phyloP scores from a whole-genome alignment of 1,284 basidiomycete species.

The Inonotus obliquus region DNA sequence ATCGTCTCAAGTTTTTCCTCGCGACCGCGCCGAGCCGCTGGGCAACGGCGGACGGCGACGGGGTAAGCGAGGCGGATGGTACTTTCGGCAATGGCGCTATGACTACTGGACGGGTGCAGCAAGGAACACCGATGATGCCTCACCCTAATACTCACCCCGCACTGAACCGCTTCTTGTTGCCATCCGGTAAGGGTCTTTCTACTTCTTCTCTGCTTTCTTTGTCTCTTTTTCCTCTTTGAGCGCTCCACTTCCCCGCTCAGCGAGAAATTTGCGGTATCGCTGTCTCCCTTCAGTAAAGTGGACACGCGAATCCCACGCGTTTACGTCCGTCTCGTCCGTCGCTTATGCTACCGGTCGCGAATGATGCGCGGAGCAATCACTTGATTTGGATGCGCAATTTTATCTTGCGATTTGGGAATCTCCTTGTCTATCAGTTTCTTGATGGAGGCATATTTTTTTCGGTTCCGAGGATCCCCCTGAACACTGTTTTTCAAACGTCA shows the following conservation, averaged over 20 bases:
- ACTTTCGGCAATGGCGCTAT: neutral
- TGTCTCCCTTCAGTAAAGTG: neutral
- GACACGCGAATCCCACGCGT: neutral
- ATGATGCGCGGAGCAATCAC: neutral
- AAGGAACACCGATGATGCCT: slow-evolving; percentile 18
- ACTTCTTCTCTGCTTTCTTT: neutral
- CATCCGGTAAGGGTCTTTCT: slow-evolving; percentile 16
- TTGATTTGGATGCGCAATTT: neutral
- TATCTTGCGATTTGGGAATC: neutral
- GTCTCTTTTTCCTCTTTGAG: neutral
- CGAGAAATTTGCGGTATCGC: neutral
- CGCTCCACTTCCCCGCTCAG: neutral
- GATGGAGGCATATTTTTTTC: neutral
- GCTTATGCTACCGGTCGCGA: neutral
- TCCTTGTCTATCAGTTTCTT: neutral
- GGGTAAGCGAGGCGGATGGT: slow-evolving; percentile 25
- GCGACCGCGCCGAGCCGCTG: slow-evolving; percentile 78
- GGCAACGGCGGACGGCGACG: slow-evolving; percentile 34
- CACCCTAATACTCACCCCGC: slow-evolving; percentile 18
- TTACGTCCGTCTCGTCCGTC: neutral
- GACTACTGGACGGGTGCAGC: slow-evolving; percentile 1
- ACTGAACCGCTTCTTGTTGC: slow-evolving; percentile 18
- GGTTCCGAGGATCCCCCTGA: neutral
- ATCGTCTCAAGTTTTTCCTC: slow-evolving; percentile 81
- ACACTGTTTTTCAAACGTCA: neutral